Base-by-base conservation (phyloP, 805 yeast species). In the Hanseniaspora pseudoguilliermondii region DNA sequence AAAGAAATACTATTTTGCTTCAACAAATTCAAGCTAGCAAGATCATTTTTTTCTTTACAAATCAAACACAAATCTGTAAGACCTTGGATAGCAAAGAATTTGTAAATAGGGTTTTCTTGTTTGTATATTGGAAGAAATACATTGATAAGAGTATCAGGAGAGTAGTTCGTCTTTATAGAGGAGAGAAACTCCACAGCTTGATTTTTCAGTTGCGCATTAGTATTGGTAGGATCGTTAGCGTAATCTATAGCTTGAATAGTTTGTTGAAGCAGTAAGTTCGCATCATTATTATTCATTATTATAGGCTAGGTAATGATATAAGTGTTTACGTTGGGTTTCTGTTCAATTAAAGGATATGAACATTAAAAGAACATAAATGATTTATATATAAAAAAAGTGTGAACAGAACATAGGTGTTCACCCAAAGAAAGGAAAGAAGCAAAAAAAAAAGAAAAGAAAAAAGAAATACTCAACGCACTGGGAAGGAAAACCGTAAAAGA, bases 171-270 rank as follows among this genome's bases (percentile, higher is more conserved):
- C 55, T 65, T 68, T 3, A 63, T 60, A 34, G 62, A 64, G 25
- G 65, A 61, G 42, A 69, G 58, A 57, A 58, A 68, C 18, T 69
- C 70, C 38, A 69, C 57, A 18, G 71, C 84, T 67, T 81, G 83
- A 59, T 76, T 79, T 64, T 82, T 82, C 50, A 87, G 71, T 42
- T 65, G 72, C 16, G 75, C 71, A 66, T 84, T 87, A 10, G 83
- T 77, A 20, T 46, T 48, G 27, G 82, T 73, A 34, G 86, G 83
- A 66, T 81, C 80, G 54, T 85, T 77, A 8, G 95, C 96, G 59
- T 88, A 80, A 59, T 80, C 82, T 49, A 90, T 93, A 43, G 95
- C 96, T 71, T 87, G 93, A 67, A 80, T 87, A 63, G 90, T 83
- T 73, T 89, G 95, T 60, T 55, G 58, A 15, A 49, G 47, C 10